Percentiles rank a stretch among this genome's conserved stretches.
Evolutionary conservation across 208 protist genomes (phyloP).

Genomic region (Trichomonas gallinae): DNA sequence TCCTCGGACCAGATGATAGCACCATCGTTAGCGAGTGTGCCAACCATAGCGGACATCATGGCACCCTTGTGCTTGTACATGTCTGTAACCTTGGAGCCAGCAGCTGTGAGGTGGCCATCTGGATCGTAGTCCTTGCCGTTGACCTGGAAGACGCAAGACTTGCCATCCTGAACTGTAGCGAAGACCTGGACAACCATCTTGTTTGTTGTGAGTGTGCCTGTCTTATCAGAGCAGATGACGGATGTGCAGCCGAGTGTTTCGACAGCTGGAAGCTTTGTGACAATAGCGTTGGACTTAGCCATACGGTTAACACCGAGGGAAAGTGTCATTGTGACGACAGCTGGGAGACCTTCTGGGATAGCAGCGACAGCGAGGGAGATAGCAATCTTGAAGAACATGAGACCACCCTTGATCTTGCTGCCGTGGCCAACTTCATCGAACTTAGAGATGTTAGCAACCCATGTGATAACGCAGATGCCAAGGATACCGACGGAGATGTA

Average conservation of each 20-base stretch:
- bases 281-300: slow-evolving; percentile 77
- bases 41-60: not conserved
- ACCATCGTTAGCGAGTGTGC: slow-evolving; percentile 28
- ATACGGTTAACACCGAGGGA: slow-evolving; percentile 75
- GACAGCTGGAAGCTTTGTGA: slow-evolving; percentile 76
- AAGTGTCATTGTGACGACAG: slow-evolving; percentile 80
- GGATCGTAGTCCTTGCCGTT: not conserved
- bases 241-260: slow-evolving; percentile 88
- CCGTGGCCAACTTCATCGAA: slow-evolving; percentile 49
- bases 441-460: slow-evolving; percentile 66
- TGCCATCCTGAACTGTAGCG: not conserved
- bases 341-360: slow-evolving; percentile 90
- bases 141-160: not conserved
- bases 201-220: slow-evolving; percentile 93
- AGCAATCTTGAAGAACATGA: slow-evolving; percentile 81
- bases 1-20: slow-evolving; percentile 20
- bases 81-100: not conserved
- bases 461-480: slow-evolving; percentile 49
- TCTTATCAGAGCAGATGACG: slow-evolving; percentile 97
- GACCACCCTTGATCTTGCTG: slow-evolving; percentile 55
- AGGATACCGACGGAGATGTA: slow-evolving; percentile 62
- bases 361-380: slow-evolving; percentile 86
- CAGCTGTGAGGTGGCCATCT: not conserved
- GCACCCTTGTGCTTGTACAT: not conserved
- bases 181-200: slow-evolving; percentile 71